Percentiles rank a stretch among this genome's conserved stretches.
phyloP scores from a whole-genome alignment of 139 green algal species.

The Chlorella sorokiniana region DNA sequence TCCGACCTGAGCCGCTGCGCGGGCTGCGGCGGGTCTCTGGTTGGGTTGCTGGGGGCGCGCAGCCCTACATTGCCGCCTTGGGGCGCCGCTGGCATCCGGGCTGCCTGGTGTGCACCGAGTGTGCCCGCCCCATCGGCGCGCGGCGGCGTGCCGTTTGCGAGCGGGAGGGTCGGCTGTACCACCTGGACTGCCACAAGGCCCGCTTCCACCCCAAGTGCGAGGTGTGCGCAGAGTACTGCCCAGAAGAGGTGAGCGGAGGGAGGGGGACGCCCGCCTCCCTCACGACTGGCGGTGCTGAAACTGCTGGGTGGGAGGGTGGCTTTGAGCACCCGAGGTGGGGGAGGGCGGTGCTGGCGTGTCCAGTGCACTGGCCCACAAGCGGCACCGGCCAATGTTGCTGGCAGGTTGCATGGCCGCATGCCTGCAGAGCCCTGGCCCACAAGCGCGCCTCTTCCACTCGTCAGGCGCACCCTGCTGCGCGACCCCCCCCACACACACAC shows the following conservation, averaged over 20 bases:
- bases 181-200: conserved; percentile 56
- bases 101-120: conserved; percentile 58
- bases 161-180: conserved; percentile 46
- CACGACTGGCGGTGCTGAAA: background rate
- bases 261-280: background rate
- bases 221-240: conserved; percentile 66
- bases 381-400: too few relatives aligned
- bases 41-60: conserved; percentile 2
- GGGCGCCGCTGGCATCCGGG: conserved; percentile 55
- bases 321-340: too few relatives aligned
- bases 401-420: too few relatives aligned
- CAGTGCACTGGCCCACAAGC: too few relatives aligned
- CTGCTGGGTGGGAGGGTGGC: too few relatives aligned
- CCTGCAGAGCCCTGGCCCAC: too few relatives aligned
- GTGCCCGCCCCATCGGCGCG: conserved; percentile 48
- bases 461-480: too few relatives aligned
- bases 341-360: too few relatives aligned
- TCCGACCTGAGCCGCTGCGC: conserved; percentile 24
- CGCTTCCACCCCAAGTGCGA: conserved; percentile 60
- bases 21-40: conserved; percentile 40
- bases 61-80: conserved; percentile 39
- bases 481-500: too few relatives aligned
- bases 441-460: too few relatives aligned
- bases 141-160: conserved; percentile 17
- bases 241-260: background rate